Evolutionary conservation across 495 filamentous ascomycete genomes (phyloP), one percentile per base, ranked within the genome.

Genomic region (Lophiotrema nucula): DNA sequence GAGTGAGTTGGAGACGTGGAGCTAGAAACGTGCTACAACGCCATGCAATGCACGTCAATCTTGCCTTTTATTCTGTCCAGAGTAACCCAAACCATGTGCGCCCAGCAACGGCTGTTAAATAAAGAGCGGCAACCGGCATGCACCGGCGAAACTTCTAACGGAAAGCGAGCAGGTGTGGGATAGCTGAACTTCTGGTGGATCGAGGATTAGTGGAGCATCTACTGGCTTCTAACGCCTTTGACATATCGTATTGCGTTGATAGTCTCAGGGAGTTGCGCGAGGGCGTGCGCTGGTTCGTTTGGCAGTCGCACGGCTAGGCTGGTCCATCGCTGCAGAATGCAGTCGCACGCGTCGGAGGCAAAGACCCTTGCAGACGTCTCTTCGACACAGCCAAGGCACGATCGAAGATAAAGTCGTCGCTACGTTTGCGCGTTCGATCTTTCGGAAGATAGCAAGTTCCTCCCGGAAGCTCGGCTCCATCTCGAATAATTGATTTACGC

Each of bases 41-140:
- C 49, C 58, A 61, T 55, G 58, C 44, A 61, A 61, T 61, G 56
- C 56, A 53, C 41, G 56, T 47, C 47, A 60, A 53, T 47, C 48
- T 43, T 38, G 47, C 37, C 35, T 26, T 47, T 26, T 53, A 48
- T 37, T 24, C 18, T 26, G 18, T 23, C 19, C n/a, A 25, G 24
- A 18, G 58, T 46, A 48, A 55, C 33, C 43, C 48, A 16, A 31
- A 19, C 51, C 51, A 61, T 54, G 50, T 61, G 58, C 45, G 42
- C 45, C 43, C 58, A 13, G 25, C 25, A 53, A 41, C 11, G 26
- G 12, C 15, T n/a, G 26, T 41, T 47, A 38, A 53, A 24, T n/a
- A 26, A 22, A 4, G n/a, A 28, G 46, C 13, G 18, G 16, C 24
- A 3, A 53, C 6, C 19, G 39, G 35, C 5, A 58, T 31, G 12